Base-by-base conservation (phyloP, 768 basidiomycete genomes). In the Leccinum disarticulatum region DNA sequence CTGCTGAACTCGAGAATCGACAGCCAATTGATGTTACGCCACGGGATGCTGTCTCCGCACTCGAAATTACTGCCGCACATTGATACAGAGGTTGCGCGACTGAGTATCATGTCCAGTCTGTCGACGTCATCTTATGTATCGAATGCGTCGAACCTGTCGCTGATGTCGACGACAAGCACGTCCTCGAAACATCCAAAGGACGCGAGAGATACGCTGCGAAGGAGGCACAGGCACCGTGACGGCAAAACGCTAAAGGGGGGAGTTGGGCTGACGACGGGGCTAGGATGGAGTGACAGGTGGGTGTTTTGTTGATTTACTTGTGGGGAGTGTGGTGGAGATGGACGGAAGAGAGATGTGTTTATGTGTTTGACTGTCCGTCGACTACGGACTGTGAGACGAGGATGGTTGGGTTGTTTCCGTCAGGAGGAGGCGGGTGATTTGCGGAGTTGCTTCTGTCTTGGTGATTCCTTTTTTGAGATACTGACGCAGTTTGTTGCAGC, bases 211-310 rank as follows among this genome's bases (percentile, higher is more conserved):
- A 88, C 86, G 0, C 79, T 78, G 0, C 78, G 74, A 65, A 74
- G 87, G 38, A 74, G 85, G 33, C 78, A 80, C 1, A 75, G 87
- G 28, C 87, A 88, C 69, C 81, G 86, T 3, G 87, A 89, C 64
- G 87, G 86, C 0, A 74, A 71, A 35, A 58, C 83, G 17, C 72
- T 89, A 57, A 71, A 76, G 52, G 87, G 86, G 1, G 87, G 87
- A 2, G 80, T 88, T 55, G 87, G 87, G 2, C 68, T 89, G 56
- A 89, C 87, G 5, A 89, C 87, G 8, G 87, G 87, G 6, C 72
- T 89, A 14, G 87, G 87, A 1, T 89, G 87, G 87, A 87, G 86
- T 64, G 87, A 89, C 64, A 87, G 86, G 84, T 87, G 36, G 14
- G 79, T 72, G 38, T 55, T 43, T 55, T 56, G 3, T 43, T 48